Evolutionary conservation across 2,329 filamentous ascomycete species (phyloP), one percentile per base, ranked within the genome.

Genomic region (Chrysosporium keratinophilum): DNA sequence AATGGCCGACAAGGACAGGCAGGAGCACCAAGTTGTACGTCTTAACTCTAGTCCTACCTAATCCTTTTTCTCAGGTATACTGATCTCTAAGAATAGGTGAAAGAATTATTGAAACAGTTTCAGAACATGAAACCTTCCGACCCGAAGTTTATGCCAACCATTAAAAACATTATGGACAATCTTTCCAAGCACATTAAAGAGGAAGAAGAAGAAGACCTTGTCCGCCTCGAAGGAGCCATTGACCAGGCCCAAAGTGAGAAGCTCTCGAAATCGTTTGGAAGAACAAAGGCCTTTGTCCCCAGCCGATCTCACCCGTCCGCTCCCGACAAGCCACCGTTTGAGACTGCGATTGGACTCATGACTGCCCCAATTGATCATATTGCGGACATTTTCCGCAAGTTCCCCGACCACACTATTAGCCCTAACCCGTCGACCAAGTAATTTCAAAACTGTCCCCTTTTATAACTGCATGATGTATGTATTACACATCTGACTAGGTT

Each of bases 311-410:
- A 80, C 62, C 76, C 77, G 0, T 67, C 60, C n/a, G 71, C 74
- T 1, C 75, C 75, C 0, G 71, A 78, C 56, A 72, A 73, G 35
- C 77, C 78, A 2, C 76, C 76, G 0, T 82, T 80, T 55, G 78
- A 82, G 69, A 78, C 75, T 0, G 76, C 72, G 0, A 73, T 72
- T 54, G 78, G 76, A 0, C 59, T 83, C 19, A 57, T 83, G 63
- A 67, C 76, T 0, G 78, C 79, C 12, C 80, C 80, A 0, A 67
- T 83, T 15, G 81, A 83, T 62, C 74, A 73, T 55, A 57, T 83
- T 33, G 67, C 66, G 37, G 78, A 83, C 62, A 49, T 80, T 5
- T 79, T 82, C 58, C 66, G 74, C 17, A 77, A 75, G 61, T 83
- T 80, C 59, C 77, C 77, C 3, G 62, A 63, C 19, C 55, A 62